Percentiles rank a stretch among this genome's conserved stretches.
These are phyloP conservation scores for Metschnikowia anglica DNA, from an alignment of 805 yeast genomes.

Conservation along the genomic window DNA sequence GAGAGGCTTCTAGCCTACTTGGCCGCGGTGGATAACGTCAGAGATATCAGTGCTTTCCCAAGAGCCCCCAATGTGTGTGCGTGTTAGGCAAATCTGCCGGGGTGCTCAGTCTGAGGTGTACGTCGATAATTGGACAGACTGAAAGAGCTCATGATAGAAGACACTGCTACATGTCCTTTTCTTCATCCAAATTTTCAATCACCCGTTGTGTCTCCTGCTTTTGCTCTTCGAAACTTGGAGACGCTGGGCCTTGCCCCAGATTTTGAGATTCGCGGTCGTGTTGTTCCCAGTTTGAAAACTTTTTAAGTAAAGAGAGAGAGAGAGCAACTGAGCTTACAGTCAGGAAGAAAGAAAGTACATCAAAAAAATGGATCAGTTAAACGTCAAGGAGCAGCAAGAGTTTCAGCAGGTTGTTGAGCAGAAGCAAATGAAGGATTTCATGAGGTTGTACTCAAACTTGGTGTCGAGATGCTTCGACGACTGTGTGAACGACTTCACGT, in stretches of 20 bases:
- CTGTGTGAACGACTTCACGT: conserved; percentile 98
- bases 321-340: no score
- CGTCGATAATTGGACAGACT: no score
- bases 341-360: neutral
- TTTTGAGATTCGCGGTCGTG: conserved; percentile 13
- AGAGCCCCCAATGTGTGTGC: conserved; percentile 52
- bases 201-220: neutral
- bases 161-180: neutral
- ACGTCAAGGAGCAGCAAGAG: conserved; percentile 94
- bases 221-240: neutral
- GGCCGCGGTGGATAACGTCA: conserved; percentile 71
- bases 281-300: conserved; percentile 17
- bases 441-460: conserved; percentile 91
- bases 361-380: conserved; percentile 81
- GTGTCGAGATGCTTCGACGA: conserved; percentile 97
- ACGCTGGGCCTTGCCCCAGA: neutral
- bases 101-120: no score
- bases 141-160: no score
- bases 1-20: conserved; percentile 79
- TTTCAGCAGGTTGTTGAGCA: conserved; percentile 94
- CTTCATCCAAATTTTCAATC: neutral
- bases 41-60: conserved; percentile 87
- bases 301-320: conserved; percentile 14
- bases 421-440: conserved; percentile 98
- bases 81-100: no score